These are phyloP conservation scores for Leccinum fallax DNA, from an alignment of 1,284 basidiomycete genomes.

Conservation along the genomic window DNA sequence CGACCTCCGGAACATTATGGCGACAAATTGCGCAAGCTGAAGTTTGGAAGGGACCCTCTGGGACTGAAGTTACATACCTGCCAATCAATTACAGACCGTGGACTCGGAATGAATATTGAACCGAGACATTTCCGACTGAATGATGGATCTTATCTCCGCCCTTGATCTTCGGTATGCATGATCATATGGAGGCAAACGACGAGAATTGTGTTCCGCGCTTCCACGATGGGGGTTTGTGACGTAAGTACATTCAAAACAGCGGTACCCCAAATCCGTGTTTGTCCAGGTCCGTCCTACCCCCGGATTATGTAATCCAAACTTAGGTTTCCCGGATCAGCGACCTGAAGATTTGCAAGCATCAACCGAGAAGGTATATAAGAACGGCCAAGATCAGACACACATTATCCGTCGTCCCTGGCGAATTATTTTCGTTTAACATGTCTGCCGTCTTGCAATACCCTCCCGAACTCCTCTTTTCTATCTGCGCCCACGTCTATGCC, in stretches of 20 bases:
- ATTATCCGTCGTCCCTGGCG: not conserved
- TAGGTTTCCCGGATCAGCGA: not conserved
- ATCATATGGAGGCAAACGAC: not conserved
- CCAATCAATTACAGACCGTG: not conserved
- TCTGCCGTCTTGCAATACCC: conserved; percentile 49
- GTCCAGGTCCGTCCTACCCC: conserved; percentile 13
- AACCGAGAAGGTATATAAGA: conserved; percentile 32
- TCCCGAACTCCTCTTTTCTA: conserved; percentile 64
- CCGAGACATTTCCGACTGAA: not conserved
- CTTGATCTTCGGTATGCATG: not conserved
- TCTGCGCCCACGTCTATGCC: conserved; percentile 69
- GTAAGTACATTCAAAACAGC: conserved; percentile 1
- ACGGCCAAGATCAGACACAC: not conserved
- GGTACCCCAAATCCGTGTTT: conserved; percentile 7
- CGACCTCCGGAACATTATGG: not conserved
- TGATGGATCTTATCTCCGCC: not conserved
- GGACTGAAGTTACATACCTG: not conserved
- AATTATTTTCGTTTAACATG: conserved; percentile 15
- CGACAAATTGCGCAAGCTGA: conserved; percentile 1
- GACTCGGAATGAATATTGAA: not conserved
- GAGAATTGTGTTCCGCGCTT: conserved; percentile 14
- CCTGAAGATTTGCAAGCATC: conserved; percentile 19
- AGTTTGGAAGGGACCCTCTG: conserved; percentile 6
- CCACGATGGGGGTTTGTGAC: conserved; percentile 12
- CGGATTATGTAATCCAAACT: conserved; percentile 30